Evolutionary conservation across 2,329 filamentous ascomycete genomes (phyloP), one percentile per base, ranked within the genome.

Genomic region (Colletotrichum caudatum): DNA sequence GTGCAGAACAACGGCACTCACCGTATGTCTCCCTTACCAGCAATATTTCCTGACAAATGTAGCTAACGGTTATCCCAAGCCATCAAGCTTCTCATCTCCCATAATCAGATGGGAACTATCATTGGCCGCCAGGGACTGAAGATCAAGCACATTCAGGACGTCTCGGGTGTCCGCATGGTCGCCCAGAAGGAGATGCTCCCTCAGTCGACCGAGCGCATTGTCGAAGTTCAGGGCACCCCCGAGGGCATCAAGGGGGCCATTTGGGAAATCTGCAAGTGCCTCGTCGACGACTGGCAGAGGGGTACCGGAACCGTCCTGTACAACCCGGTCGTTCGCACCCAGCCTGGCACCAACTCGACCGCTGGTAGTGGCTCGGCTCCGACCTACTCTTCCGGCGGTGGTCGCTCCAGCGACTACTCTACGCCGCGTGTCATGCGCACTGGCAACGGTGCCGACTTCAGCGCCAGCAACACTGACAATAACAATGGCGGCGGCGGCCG

Each of bases 91-190:
- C 92, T 99, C 81, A 98, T 99, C 82, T 99, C 96, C 44, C 95
- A 99, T 86, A 98, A 98, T 82, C 96, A 99, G 84, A 99, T 99
- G 96, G 96, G 96, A 74, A 99, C 96, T 78, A 98, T 99, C 84
- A 99, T 99, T 80, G 96, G 96, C 78, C 91, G 94, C 75, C 93
- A 97, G 82, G 96, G 96, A 71, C 88, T 98, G 76, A 99, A 98
- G 88, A 99, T 99, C 88, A 99, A 99, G 89, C 94, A 98, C 81
- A 99, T 99, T 76, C 96, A 99, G 82, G 96, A 99, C 81, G 92
- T 91, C 39, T 98, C 96, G 6, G 95, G 95, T 75, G 96, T 98
- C 71, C 95, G 96, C 80, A 99, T 99, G 96, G 95, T 99, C 60
- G 96, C 96, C 51, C 96, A 99, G 83, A 99, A 99, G 85, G 96